Percentiles rank a stretch among this genome's conserved stretches.
These are phyloP conservation scores for Aspergillus sojae DNA, from an alignment of 2,329 filamentous ascomycete species.

Conservation along the genomic window DNA sequence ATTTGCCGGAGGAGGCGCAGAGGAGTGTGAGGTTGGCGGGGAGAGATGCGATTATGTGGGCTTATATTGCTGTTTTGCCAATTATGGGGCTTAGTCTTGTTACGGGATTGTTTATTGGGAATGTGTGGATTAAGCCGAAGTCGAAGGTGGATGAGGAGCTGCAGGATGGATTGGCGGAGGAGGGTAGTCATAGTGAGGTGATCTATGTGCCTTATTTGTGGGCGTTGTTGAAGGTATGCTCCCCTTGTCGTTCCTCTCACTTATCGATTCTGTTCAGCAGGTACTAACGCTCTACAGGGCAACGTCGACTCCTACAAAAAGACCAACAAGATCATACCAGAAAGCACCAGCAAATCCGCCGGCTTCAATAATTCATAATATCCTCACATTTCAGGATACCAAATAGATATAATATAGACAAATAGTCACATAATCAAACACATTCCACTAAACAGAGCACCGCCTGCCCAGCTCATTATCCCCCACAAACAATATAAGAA, in stretches of 20 bases:
- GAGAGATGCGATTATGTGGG: constrained; percentile 65
- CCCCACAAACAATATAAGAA: background rate
- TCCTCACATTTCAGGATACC: background rate
- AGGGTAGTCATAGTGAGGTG: constrained; percentile 30
- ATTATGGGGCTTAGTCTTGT: constrained; percentile 57
- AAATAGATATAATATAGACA: constrained; percentile 1
- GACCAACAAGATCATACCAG: constrained; percentile 20
- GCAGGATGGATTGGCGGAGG: constrained; percentile 11
- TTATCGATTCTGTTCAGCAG: too few species aligned
- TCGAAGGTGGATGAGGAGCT: constrained; percentile 21
- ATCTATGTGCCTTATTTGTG: constrained; percentile 35
- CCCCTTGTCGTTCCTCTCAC: background rate
- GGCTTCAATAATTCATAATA: background rate
- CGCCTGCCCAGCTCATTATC: background rate
- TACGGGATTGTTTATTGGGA: constrained; percentile 51
- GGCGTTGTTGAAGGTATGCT: constrained; percentile 32
- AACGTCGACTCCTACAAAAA: constrained; percentile 29
- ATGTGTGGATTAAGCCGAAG: constrained; percentile 53
- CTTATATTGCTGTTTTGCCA: constrained; percentile 63
- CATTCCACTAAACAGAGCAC: background rate
- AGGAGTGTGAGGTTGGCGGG: constrained; percentile 47
- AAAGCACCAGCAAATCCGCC: background rate
- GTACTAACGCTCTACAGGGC: constrained; percentile 19
- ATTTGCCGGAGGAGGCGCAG: constrained; percentile 39
- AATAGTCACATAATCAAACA: background rate